These are phyloP conservation scores for Actinidia polygama DNA, from an alignment of 179 eudicot genomes.

Conservation along the genomic window DNA sequence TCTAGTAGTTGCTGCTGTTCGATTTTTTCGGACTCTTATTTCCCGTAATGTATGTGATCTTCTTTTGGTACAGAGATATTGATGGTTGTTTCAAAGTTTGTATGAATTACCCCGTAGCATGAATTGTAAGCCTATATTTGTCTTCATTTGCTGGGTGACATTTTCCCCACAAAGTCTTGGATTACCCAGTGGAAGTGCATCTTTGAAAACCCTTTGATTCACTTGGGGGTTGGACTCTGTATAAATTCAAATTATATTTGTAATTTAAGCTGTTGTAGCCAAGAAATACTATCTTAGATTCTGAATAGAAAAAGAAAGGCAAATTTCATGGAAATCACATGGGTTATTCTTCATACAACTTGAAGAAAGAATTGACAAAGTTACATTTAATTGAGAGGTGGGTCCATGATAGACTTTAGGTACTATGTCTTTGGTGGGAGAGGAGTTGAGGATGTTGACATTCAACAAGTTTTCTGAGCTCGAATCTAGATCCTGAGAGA, in stretches of 20 bases:
- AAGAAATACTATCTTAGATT: no score
- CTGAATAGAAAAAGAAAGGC: no score
- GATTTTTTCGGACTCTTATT: conserved; percentile 81
- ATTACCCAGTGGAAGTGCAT: not conserved
- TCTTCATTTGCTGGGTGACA: not conserved
- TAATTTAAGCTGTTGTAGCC: no score
- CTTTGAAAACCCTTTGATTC: not conserved
- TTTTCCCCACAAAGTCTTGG: not conserved
- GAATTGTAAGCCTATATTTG: not conserved
- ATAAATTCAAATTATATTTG: not conserved
- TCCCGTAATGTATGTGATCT: conserved; percentile 79
- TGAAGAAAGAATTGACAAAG: not conserved
- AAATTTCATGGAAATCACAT: not conserved
- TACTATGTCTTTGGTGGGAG: conserved; percentile 1
- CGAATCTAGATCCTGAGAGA: not conserved
- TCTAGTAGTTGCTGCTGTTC: conserved; percentile 87
- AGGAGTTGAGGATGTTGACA: not conserved
- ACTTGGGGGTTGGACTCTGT: not conserved
- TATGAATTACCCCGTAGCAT: not conserved
- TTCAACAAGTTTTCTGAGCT: not conserved
- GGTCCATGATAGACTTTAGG: not conserved
- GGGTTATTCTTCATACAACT: not conserved
- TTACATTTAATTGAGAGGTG: not conserved
- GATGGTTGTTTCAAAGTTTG: not conserved
- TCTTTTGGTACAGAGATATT: conserved; percentile 6